Conservation (phyloP, 371 early-diverging fungal genomes). For the Lichtheimia ramosa region DNA sequence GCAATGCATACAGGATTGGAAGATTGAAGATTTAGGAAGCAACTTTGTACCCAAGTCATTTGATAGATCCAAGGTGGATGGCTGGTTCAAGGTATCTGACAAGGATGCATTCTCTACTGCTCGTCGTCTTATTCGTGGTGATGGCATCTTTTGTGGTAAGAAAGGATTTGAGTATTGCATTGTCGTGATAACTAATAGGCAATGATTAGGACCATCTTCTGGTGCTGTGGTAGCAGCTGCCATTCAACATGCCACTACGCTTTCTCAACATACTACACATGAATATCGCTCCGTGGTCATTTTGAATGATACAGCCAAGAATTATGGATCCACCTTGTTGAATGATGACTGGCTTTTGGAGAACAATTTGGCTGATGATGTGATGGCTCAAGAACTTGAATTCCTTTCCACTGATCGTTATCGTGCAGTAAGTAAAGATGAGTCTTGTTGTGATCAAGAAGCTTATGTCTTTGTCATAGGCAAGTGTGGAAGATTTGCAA, state of each 20-base stretch:
- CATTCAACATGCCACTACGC: slow-evolving; percentile 39
- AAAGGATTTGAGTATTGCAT: neutral
- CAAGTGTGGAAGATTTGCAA: slow-evolving; percentile 86
- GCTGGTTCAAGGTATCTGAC: slow-evolving; percentile 74
- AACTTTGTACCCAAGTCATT: slow-evolving; percentile 65
- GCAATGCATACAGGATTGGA: slow-evolving; percentile 54
- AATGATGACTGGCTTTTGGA: slow-evolving; percentile 78
- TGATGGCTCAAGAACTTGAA: slow-evolving; percentile 58
- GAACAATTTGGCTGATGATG: slow-evolving; percentile 70
- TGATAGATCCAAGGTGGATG: slow-evolving; percentile 58
- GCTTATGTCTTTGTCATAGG: slow-evolving; percentile 18
- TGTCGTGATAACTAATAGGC: neutral
- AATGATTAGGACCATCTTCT: slow-evolving; percentile 58
- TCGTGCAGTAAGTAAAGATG: slow-evolving; percentile 50
- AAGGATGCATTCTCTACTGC: slow-evolving; percentile 74
- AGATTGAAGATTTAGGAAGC: slow-evolving; percentile 77
- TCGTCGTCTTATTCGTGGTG: slow-evolving; percentile 64
- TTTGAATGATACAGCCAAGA: slow-evolving; percentile 70
- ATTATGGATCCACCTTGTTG: slow-evolving; percentile 69
- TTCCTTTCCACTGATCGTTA: slow-evolving; percentile 67
- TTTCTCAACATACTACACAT: slow-evolving; percentile 26
- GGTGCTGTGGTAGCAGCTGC: slow-evolving; percentile 77
- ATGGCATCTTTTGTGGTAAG: slow-evolving; percentile 69
- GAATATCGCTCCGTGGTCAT: slow-evolving; percentile 50
- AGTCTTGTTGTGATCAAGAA: neutral